Evolutionary conservation across 1,284 basidiomycete species (phyloP), one percentile per base, ranked within the genome.

Genomic region (Kwoniella shivajii): DNA sequence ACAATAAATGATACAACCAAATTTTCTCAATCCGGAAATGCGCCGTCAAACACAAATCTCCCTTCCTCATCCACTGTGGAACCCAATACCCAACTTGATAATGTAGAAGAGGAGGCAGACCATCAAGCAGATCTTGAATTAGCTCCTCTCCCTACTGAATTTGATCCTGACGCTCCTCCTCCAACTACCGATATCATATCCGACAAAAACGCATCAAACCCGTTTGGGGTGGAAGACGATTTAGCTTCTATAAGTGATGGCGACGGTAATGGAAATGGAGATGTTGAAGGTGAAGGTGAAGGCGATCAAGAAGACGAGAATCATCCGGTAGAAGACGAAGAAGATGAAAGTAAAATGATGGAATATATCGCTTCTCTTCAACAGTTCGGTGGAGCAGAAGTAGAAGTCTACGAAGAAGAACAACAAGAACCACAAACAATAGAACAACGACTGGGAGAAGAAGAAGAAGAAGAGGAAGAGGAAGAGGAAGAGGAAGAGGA

Each of bases 161-260:
- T 58, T n/a, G 59, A 64, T 34, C 62, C 62, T 5, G 59, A 64
- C 33, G 38, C 36, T 13, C 54, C 52, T 13, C 44, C 44, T 7
- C 31, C 50, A 13, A n/a, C 18, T 33, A 47, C 50, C 47, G 14
- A 18, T 39, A 20, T 13, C 31, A n/a, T 29, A 26, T 24, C 13
- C 48, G n/a, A 41, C 39, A 10, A 53, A 33, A 46, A n/a, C 16
- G 34, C 26, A n/a, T 43, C 39, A 6, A 26, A 56, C 22, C 38
- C 47, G 20, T 50, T 60, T 14, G 58, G 47, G 7, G 39, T 42
- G 16, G 50, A 54, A 16, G 51, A 50, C 7, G 52, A 54, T 22
- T 18, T 47, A 33, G 22, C 33, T 24, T 43, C 30, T 18, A 18
- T 47, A 13, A 18, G 24, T 7, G 20, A 29, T 36, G 33, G 26